A percentile compares a stretch with the other conserved stretches of the same genome.
Conservation (phyloP, 345 rosid genomes). For the Eucalyptus curtisii region DNA sequence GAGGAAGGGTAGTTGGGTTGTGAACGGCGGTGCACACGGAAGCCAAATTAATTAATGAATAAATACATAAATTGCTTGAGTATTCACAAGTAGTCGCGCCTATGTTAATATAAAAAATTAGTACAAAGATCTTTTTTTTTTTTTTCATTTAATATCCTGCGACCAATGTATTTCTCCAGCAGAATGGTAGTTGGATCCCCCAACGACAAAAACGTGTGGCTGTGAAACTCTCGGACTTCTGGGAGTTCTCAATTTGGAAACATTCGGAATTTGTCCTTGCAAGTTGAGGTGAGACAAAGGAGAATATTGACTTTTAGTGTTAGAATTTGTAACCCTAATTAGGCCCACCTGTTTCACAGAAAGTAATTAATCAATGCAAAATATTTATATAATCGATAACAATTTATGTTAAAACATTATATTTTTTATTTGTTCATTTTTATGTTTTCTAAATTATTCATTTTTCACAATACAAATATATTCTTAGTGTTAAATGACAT, state of each 20-base stretch:
- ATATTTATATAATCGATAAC: neutral
- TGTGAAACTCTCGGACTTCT: neutral
- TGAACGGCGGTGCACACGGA: neutral
- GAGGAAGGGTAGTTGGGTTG: neutral
- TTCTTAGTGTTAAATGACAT: neutral
- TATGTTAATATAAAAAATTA: neutral
- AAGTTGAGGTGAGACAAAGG: neutral
- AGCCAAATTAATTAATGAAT: neutral
- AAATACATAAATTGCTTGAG: neutral
- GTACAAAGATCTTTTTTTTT: neutral
- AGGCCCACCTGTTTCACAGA: no score
- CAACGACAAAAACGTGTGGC: neutral
- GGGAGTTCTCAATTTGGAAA: neutral
- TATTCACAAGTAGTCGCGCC: neutral
- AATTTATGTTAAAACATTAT: no score
- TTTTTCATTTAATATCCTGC: neutral
- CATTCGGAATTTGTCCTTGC: neutral
- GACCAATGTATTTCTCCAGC: neutral
- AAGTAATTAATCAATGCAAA: no score
- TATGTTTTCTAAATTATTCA: no score
- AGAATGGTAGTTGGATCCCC: neutral
- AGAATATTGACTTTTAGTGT: no score
- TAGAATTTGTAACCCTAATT: neutral
- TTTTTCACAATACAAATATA: accelerated
- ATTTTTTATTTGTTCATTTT: neutral